phyloP scores from a whole-genome alignment of 345 rosid species.

The Gossypium sturtianum region DNA sequence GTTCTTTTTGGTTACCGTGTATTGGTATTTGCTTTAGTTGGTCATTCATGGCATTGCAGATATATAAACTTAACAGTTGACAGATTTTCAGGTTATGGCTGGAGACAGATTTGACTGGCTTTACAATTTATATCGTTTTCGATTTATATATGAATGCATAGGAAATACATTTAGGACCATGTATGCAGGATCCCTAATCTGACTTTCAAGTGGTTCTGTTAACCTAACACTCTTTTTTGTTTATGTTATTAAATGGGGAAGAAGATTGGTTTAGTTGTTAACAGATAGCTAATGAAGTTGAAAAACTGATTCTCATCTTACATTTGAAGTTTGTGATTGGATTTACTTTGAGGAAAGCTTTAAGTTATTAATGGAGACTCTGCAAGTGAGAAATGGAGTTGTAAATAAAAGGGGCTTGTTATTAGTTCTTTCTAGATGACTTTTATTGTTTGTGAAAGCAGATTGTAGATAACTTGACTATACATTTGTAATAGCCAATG shows the following conservation, averaged over 20 bases:
- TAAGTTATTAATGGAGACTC: not conserved
- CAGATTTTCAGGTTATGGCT: conserved; percentile 14
- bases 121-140: not conserved
- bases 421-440: not conserved
- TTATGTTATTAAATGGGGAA: not conserved
- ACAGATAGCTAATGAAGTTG: not conserved
- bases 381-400: not conserved
- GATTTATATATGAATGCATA: conserved; percentile 3
- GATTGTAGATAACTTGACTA: not conserved
- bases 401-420: not conserved
- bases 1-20: not conserved
- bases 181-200: conserved; percentile 34
- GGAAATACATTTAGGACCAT: conserved; percentile 20
- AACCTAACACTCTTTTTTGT: conserved; percentile 9
- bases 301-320: not conserved
- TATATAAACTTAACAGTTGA: not conserved
- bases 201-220: conserved; percentile 7
- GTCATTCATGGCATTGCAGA: conserved; percentile 10
- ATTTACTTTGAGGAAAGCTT: not conserved
- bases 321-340: not conserved
- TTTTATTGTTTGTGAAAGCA: not conserved
- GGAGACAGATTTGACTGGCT: conserved; percentile 12
- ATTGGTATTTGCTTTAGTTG: conserved; percentile 11
- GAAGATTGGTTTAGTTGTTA: not conserved
- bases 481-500: not conserved